Conservation (phyloP, 257 asterid species). For the Solanum arcanum region DNA sequence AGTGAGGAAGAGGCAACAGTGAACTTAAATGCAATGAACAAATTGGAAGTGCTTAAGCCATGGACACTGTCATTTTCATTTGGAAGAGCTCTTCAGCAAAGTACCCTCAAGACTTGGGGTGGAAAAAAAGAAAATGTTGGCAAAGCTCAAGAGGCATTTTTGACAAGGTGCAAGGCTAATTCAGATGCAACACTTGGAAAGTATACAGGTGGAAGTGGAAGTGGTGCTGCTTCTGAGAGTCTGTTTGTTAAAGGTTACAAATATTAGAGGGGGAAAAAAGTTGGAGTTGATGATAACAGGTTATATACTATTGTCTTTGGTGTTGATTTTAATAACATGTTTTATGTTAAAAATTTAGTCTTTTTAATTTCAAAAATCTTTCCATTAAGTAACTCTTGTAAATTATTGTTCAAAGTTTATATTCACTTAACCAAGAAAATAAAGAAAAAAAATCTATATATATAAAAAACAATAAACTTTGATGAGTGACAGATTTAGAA, state of each 20-base stretch:
- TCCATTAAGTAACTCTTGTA: not conserved
- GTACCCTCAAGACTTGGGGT: slow-evolving; percentile 71
- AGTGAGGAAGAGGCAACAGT: slow-evolving; percentile 82
- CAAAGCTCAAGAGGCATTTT: slow-evolving; percentile 56
- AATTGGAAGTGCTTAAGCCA: slow-evolving; percentile 54
- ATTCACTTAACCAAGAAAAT: not conserved
- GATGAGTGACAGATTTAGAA: too few species aligned
- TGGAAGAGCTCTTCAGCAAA: slow-evolving; percentile 75
- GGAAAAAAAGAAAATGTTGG: slow-evolving; percentile 69
- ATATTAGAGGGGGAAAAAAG: slow-evolving; percentile 13
- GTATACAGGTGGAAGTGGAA: slow-evolving; percentile 46
- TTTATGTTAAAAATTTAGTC: not conserved
- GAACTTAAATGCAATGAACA: slow-evolving; percentile 69
- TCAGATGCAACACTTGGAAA: slow-evolving; percentile 71
- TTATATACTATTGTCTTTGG: not conserved
- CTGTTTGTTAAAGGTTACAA: slow-evolving; percentile 51
- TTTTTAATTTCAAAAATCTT: not conserved
- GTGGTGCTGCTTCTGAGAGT: slow-evolving; percentile 54
- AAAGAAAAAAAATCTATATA: not conserved
- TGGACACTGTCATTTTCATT: slow-evolving; percentile 78
- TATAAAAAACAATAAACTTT: too few species aligned
- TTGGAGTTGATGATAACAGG: not conserved
- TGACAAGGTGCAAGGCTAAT: slow-evolving; percentile 69
- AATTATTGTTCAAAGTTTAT: not conserved
- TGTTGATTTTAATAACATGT: not conserved